A percentile compares a stretch with the other conserved stretches of the same genome.
phyloP scores from a whole-genome alignment of 352 stramenopile species.

The Phytophthora pini region DNA sequence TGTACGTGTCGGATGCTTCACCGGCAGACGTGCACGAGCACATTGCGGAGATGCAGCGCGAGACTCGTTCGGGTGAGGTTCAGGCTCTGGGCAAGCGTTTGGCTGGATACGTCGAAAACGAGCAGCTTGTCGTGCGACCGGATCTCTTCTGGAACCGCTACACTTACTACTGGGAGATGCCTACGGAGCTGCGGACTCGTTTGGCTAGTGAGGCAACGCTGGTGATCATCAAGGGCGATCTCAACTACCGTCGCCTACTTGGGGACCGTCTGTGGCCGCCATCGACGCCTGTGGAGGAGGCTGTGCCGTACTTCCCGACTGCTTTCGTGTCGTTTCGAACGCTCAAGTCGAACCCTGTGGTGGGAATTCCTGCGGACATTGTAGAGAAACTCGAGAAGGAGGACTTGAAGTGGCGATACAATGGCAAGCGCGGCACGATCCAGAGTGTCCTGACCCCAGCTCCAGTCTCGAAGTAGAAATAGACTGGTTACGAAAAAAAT shows the following conservation, averaged over 20 bases:
- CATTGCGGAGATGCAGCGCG: constrained; percentile 57
- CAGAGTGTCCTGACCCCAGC: constrained; percentile 49
- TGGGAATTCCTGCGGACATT: constrained; percentile 52
- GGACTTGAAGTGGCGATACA: constrained; percentile 68
- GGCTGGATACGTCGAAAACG: constrained; percentile 33
- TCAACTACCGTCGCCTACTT: constrained; percentile 97
- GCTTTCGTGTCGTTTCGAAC: constrained; percentile 76
- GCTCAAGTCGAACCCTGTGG: constrained; percentile 76
- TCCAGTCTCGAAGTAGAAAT: constrained; percentile 13
- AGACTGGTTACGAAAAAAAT: neutral
- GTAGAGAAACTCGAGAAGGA: constrained; percentile 56
- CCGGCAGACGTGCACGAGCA: constrained; percentile 64
- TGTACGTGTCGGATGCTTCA: constrained; percentile 86
- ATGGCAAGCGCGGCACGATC: constrained; percentile 76
- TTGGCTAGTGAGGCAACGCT: constrained; percentile 64
- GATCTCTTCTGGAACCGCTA: constrained; percentile 78
- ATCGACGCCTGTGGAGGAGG: constrained; percentile 82
- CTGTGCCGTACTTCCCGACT: constrained; percentile 79
- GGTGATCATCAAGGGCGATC: constrained; percentile 97
- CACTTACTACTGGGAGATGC: constrained; percentile 80
- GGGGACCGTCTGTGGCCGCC: constrained; percentile 93
- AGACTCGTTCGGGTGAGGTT: constrained; percentile 41
- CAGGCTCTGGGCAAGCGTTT: constrained; percentile 60
- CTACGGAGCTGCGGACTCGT: constrained; percentile 32
- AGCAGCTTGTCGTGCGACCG: constrained; percentile 27